A percentile compares a stretch with the other conserved stretches of the same genome.
Evolutionary conservation across 2,329 filamentous ascomycete genomes (phyloP).

Genomic region (Epicoccum nigrum): DNA sequence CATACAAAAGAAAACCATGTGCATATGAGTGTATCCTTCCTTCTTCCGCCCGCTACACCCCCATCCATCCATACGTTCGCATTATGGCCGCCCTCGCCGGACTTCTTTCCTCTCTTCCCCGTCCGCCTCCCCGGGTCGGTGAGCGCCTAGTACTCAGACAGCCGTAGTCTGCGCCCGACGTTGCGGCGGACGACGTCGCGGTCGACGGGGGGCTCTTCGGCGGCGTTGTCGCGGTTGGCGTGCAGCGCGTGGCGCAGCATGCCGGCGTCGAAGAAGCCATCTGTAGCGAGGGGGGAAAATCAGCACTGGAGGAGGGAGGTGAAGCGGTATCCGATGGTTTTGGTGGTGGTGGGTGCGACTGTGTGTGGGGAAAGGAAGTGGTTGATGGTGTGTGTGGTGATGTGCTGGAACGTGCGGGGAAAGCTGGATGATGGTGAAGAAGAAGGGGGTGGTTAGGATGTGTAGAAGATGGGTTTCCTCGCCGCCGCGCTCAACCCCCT

Average conservation of each 20-base stretch:
- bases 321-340: too few relatives aligned
- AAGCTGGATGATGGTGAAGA: conserved; percentile 9
- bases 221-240: conserved; percentile 61
- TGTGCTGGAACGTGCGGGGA: neutral
- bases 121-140: too few relatives aligned
- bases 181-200: conserved; percentile 69
- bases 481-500: conserved; percentile 13
- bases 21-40: too few relatives aligned
- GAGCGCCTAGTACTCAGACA: conserved; percentile 71
- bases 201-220: conserved; percentile 59
- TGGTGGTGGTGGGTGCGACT: too few relatives aligned
- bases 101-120: too few relatives aligned
- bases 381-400: neutral
- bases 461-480: conserved; percentile 11
- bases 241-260: conserved; percentile 91
- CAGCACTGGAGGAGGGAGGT: conserved; percentile 12
- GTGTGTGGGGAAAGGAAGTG: neutral
- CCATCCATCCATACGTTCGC: too few relatives aligned
- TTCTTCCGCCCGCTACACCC: too few relatives aligned
- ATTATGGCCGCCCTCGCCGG: too few relatives aligned
- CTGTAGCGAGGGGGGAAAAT: conserved; percentile 59
- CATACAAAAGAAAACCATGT: too few relatives aligned
- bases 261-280: conserved; percentile 96
- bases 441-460: conserved; percentile 9
- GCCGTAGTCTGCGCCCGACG: conserved; percentile 74